Evolutionary conservation across 208 protist genomes (phyloP).

Genomic region (Trypanosoma mega): DNA sequence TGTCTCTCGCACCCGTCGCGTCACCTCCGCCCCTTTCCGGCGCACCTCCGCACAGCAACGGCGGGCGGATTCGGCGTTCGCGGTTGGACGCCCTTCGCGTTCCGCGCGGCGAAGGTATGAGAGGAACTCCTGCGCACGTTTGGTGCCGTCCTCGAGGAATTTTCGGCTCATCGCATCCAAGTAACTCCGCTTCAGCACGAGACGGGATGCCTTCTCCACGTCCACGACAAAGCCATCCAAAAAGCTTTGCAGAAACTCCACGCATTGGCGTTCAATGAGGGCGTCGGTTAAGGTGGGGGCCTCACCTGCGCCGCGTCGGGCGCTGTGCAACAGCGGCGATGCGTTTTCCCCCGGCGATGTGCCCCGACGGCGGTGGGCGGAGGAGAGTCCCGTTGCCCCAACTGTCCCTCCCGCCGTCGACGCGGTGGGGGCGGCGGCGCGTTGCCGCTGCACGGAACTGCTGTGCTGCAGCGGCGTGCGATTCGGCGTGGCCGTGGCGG

Average conservation of each 20-base stretch:
- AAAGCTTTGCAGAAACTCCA: conserved; percentile 41
- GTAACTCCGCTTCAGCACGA: conserved; percentile 41
- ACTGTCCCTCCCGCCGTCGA: too few relatives aligned
- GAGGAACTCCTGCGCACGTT: conserved; percentile 44
- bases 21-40: conserved; percentile 44
- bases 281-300: conserved; percentile 36
- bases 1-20: conserved; percentile 50
- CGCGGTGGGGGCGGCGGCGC: too few relatives aligned
- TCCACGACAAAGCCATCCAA: conserved; percentile 44
- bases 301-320: conserved; percentile 23
- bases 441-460: too few relatives aligned
- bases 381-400: too few relatives aligned
- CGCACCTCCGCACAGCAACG: conserved; percentile 34
- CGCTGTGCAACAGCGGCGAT: conserved; percentile 17
- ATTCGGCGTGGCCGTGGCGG: too few relatives aligned
- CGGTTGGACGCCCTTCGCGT: conserved; percentile 38
- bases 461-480: too few relatives aligned
- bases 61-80: conserved; percentile 42
- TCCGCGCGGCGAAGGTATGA: conserved; percentile 38
- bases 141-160: conserved; percentile 44
- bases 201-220: conserved; percentile 35
- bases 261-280: conserved; percentile 32
- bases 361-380: background rate
- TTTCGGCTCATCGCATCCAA: conserved; percentile 46
- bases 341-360: background rate